Percentiles rank a stretch among this genome's conserved stretches.
phyloP scores from a whole-genome alignment of 2,329 filamentous ascomycete species.

The Ramichloridium luteum region DNA sequence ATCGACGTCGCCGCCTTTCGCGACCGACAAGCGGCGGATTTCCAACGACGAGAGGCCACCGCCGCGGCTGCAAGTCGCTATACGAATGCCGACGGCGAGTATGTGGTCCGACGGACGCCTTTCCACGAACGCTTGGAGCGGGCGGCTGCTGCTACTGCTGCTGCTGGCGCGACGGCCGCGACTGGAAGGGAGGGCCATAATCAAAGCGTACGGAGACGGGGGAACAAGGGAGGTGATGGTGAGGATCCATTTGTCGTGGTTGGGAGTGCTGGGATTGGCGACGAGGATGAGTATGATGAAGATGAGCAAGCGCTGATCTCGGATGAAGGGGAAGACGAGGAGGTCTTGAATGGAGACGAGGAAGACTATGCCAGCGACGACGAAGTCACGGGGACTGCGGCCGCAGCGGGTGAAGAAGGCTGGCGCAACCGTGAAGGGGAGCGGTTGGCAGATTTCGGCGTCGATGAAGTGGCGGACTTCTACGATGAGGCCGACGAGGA shows the following conservation, averaged over 20 bases:
- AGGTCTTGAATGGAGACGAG: constrained; percentile 6
- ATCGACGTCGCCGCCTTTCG: constrained; percentile 43
- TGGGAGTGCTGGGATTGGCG: too few species aligned
- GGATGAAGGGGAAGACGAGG: constrained; percentile 13
- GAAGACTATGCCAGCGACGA: constrained; percentile 9
- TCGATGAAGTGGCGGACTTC: constrained; percentile 64
- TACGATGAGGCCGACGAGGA: constrained; percentile 40
- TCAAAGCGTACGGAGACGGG: too few species aligned
- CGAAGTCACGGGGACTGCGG: background rate
- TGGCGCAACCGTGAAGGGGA: constrained; percentile 72
- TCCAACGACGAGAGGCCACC: too few species aligned
- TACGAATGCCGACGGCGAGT: constrained; percentile 17
- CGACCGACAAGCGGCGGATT: constrained; percentile 41
- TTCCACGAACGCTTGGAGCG: constrained; percentile 32
- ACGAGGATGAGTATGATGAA: constrained; percentile 29
- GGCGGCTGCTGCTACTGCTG: constrained; percentile 10
- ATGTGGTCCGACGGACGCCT: constrained; percentile 27
- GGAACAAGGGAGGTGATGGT: too few species aligned
- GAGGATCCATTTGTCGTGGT: too few species aligned
- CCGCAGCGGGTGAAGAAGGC: constrained; percentile 39
- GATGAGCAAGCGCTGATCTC: constrained; percentile 20
- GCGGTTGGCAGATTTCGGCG: constrained; percentile 61
- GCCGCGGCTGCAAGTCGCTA: too few species aligned
- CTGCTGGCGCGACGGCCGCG: constrained; percentile 26
- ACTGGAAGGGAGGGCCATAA: too few species aligned